phyloP scores from a whole-genome alignment of 441 rosid genomes.

The Adansonia gregorii region DNA sequence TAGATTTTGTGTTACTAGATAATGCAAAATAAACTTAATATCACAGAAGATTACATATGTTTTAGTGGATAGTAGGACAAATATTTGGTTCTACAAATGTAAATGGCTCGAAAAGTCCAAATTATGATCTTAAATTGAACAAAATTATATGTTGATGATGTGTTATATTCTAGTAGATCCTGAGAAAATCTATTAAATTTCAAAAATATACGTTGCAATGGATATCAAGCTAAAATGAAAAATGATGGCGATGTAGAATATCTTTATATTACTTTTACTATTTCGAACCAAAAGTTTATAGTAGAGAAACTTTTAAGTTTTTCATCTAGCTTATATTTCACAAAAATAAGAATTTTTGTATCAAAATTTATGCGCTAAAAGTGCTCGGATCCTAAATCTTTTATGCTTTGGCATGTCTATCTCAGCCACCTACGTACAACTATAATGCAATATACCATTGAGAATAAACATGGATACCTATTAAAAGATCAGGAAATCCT shows the following conservation, averaged over 20 bases:
- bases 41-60: background rate
- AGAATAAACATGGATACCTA: background rate
- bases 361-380: too few species aligned
- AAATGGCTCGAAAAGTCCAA: too few species aligned
- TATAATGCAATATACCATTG: too few species aligned
- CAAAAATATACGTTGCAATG: too few species aligned
- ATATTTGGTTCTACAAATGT: background rate
- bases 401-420: background rate
- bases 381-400: background rate
- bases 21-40: background rate
- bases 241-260: background rate
- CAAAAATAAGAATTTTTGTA: too few species aligned
- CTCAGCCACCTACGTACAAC: too few species aligned
- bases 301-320: background rate
- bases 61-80: background rate
- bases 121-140: background rate
- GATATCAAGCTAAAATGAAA: background rate
- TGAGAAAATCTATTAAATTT: too few species aligned
- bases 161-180: too few species aligned
- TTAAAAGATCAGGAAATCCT: background rate
- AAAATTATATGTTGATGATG: background rate
- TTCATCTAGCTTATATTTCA: too few species aligned
- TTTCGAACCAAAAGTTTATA: too few species aligned
- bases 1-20: too few species aligned
- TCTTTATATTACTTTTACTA: too few species aligned